These are phyloP conservation scores for Penicillium digitatum DNA, from an alignment of 2,329 filamentous ascomycete species.

Conservation along the genomic window DNA sequence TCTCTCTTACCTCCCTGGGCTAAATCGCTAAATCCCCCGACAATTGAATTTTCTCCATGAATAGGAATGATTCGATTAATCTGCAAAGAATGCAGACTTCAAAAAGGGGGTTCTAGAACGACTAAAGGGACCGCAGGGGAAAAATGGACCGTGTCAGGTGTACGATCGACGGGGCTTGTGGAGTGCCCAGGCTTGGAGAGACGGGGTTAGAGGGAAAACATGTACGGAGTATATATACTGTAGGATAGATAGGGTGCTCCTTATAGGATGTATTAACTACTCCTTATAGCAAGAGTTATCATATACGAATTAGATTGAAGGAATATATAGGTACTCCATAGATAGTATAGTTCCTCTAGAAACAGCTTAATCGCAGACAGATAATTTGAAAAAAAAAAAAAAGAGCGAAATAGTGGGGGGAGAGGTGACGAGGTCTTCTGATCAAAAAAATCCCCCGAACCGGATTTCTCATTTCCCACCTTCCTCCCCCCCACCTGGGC, in stretches of 20 bases:
- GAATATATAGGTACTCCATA: too few species aligned
- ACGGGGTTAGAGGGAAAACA: not conserved
- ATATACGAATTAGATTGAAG: too few species aligned
- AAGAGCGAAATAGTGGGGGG: slow-evolving; percentile 16
- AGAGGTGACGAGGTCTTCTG: slow-evolving; percentile 30
- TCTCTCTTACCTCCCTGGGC: not conserved
- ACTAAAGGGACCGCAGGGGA: slow-evolving; percentile 10
- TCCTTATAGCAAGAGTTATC: not conserved
- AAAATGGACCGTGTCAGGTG: slow-evolving; percentile 28
- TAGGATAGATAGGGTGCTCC: not conserved
- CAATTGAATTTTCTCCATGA: slow-evolving; percentile 20
- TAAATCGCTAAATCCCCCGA: slow-evolving; percentile 3
- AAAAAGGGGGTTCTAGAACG: slow-evolving; percentile 24
- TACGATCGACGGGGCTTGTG: slow-evolving; percentile 22
- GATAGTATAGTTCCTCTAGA: not conserved
- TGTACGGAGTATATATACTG: not conserved
- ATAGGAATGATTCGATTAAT: slow-evolving; percentile 14
- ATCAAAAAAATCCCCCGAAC: slow-evolving; percentile 32
- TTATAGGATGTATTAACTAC: not conserved
- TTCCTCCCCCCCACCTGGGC: slow-evolving; percentile 10
- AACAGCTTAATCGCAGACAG: not conserved
- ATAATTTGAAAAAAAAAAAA: too few species aligned
- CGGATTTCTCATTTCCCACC: slow-evolving; percentile 22
- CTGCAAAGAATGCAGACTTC: slow-evolving; percentile 10
- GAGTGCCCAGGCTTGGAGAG: slow-evolving; percentile 7